These are phyloP conservation scores for Bolboschoenus planiculmis DNA, from an alignment of 176 grass and related monocot genomes.

Conservation along the genomic window DNA sequence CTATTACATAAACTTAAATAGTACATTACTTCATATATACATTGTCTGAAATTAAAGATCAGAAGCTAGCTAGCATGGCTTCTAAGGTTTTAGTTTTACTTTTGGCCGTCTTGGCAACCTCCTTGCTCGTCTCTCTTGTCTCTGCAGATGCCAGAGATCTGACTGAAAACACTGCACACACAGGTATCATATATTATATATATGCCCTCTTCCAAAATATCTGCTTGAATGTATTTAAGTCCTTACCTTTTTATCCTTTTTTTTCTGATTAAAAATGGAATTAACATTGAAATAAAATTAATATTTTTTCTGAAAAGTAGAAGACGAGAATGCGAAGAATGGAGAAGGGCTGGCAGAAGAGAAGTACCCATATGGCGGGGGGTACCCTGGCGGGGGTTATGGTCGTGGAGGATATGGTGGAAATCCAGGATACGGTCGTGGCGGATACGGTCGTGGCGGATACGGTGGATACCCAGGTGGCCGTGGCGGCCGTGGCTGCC, in stretches of 20 bases:
- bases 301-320: neutral
- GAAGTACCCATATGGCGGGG: conserved; percentile 12
- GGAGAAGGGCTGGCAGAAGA: neutral
- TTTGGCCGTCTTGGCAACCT: neutral
- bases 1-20: neutral
- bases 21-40: no score
- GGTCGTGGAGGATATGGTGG: neutral
- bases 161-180: neutral
- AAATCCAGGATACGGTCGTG: neutral
- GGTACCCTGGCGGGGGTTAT: conserved; percentile 10
- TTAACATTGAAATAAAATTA: neutral
- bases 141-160: neutral
- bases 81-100: neutral
- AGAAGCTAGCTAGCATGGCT: neutral
- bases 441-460: neutral
- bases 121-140: neutral
- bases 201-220: no score
- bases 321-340: neutral
- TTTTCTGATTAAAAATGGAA: neutral
- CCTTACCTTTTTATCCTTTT: neutral
- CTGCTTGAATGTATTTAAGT: neutral
- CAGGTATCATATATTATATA: neutral
- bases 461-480: conserved; percentile 10
- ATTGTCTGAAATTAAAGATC: neutral
- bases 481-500: neutral